A percentile compares a stretch with the other conserved stretches of the same genome.
phyloP scores from a whole-genome alignment of 257 asterid species.

The Fraxinus excelsior region DNA sequence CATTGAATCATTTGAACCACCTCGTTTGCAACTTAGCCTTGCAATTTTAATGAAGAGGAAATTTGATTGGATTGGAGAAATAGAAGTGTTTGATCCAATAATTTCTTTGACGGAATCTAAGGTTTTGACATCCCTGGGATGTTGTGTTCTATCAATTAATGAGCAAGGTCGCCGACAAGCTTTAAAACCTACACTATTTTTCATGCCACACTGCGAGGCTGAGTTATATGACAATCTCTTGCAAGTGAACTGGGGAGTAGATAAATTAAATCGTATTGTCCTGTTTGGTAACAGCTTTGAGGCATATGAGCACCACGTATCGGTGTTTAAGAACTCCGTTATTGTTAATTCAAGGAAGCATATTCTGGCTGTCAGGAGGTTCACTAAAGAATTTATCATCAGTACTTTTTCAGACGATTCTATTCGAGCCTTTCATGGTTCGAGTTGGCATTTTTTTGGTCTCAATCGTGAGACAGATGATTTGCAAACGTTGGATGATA shows the following conservation, averaged over 20 bases:
- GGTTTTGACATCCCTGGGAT: slow-evolving; percentile 71
- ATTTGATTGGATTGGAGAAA: slow-evolving; percentile 71
- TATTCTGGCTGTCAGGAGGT: slow-evolving; percentile 50
- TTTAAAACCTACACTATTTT: slow-evolving; percentile 64
- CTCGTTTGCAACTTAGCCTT: slow-evolving; percentile 72
- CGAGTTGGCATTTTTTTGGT: slow-evolving; percentile 79
- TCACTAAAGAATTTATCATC: slow-evolving; percentile 46
- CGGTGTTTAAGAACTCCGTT: slow-evolving; percentile 32
- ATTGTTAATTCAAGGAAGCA: slow-evolving; percentile 45
- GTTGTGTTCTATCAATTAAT: slow-evolving; percentile 67
- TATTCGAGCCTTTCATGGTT: slow-evolving; percentile 60
- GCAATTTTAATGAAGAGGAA: slow-evolving; percentile 75
- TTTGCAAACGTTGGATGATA: slow-evolving; percentile 18
- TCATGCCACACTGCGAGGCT: slow-evolving; percentile 94
- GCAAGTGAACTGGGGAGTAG: slow-evolving; percentile 63
- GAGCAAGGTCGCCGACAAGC: slow-evolving; percentile 74
- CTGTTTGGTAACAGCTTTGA: slow-evolving; percentile 77
- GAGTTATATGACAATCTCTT: slow-evolving; percentile 72
- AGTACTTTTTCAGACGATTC: slow-evolving; percentile 43
- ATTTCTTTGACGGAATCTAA: slow-evolving; percentile 66
- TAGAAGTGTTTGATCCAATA: slow-evolving; percentile 83
- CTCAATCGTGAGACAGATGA: slow-evolving; percentile 32
- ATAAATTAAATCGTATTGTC: slow-evolving; percentile 37
- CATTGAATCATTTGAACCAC: slow-evolving; percentile 69
- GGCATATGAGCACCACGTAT: slow-evolving; percentile 49